A percentile compares a stretch with the other conserved stretches of the same genome.
phyloP scores from a whole-genome alignment of 352 stramenopile genomes.

The Globisporangium radiosum region DNA sequence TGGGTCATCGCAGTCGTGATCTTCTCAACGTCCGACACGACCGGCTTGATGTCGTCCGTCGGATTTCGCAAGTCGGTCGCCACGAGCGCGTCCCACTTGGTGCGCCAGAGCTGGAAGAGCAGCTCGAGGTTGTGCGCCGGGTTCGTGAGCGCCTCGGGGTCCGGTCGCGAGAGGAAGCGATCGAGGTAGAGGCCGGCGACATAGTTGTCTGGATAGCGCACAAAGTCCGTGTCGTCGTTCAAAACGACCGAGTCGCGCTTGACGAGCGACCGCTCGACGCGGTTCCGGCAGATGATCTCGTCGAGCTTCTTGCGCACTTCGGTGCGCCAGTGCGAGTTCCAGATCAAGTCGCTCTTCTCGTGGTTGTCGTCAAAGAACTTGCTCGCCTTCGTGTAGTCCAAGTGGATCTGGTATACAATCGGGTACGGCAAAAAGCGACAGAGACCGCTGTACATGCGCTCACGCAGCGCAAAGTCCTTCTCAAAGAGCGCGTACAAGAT shows the following conservation, averaged over 20 bases:
- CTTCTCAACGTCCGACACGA: conserved; percentile 53
- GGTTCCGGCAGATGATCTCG: conserved; percentile 73
- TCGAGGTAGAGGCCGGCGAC: conserved; percentile 70
- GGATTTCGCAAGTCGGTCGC: conserved; percentile 56
- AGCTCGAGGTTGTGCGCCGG: conserved; percentile 73
- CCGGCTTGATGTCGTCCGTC: conserved; percentile 37
- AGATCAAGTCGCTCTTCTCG: conserved; percentile 80
- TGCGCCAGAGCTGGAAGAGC: conserved; percentile 68
- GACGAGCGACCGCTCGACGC: conserved; percentile 54
- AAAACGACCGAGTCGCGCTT: conserved; percentile 78
- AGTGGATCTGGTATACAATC: conserved; percentile 77
- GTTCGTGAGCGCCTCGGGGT: conserved; percentile 70
- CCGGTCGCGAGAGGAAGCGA: conserved; percentile 58
- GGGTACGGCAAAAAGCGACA: conserved; percentile 75
- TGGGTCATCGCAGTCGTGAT: conserved; percentile 66
- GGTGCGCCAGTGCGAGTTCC: conserved; percentile 71
- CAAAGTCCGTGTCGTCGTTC: conserved; percentile 54
- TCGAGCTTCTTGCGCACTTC: conserved; percentile 74
- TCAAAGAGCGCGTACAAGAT: conserved; percentile 70
- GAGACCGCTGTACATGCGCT: conserved; percentile 69
- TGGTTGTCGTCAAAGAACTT: conserved; percentile 83
- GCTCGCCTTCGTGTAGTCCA: conserved; percentile 60
- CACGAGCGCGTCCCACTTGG: conserved; percentile 47
- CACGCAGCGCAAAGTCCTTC: conserved; percentile 59
- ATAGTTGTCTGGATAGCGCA: conserved; percentile 58